Evolutionary conservation across 2,329 filamentous ascomycete genomes (phyloP).

Genomic region (Penicillium sp.): DNA sequence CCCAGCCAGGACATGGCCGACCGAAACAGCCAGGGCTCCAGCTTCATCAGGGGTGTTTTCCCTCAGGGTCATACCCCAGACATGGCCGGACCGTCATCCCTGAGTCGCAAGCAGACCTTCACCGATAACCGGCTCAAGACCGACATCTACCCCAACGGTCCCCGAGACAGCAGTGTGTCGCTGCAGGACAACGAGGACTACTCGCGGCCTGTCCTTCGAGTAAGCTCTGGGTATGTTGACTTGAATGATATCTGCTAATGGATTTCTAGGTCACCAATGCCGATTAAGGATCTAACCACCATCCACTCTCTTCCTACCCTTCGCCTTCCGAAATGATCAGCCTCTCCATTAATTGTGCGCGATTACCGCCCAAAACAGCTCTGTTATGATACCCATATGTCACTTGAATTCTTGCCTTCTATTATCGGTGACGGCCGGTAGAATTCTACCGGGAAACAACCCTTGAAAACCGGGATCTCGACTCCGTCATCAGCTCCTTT

Average conservation of each 20-base stretch:
- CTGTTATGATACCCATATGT: constrained; percentile 41
- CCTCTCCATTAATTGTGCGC: constrained; percentile 27
- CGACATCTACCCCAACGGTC: constrained; percentile 40
- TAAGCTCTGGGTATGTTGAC: constrained; percentile 22
- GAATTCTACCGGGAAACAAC: background rate
- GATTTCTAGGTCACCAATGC: constrained; percentile 32
- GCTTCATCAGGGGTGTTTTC: constrained; percentile 32
- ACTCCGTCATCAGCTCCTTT: background rate
- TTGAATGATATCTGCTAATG: constrained; percentile 14
- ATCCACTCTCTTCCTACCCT: constrained; percentile 11
- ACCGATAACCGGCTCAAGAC: constrained; percentile 46
- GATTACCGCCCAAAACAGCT: constrained; percentile 29
- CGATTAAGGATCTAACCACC: constrained; percentile 24
- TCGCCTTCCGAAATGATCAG: constrained; percentile 13
- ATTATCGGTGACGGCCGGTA: constrained; percentile 10
- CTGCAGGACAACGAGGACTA: constrained; percentile 49
- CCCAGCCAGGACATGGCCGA: constrained; percentile 30
- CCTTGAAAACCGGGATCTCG: background rate
- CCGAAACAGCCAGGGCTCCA: constrained; percentile 34
- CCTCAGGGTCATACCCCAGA: constrained; percentile 27
- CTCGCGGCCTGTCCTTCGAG: constrained; percentile 43
- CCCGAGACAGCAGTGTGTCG: constrained; percentile 43
- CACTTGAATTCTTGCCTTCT: constrained; percentile 26
- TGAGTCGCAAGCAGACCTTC: constrained; percentile 31
- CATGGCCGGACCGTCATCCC: constrained; percentile 14